Conservation (phyloP, 1,284 basidiomycete species). For the Cryptococcus floricola region DNA sequence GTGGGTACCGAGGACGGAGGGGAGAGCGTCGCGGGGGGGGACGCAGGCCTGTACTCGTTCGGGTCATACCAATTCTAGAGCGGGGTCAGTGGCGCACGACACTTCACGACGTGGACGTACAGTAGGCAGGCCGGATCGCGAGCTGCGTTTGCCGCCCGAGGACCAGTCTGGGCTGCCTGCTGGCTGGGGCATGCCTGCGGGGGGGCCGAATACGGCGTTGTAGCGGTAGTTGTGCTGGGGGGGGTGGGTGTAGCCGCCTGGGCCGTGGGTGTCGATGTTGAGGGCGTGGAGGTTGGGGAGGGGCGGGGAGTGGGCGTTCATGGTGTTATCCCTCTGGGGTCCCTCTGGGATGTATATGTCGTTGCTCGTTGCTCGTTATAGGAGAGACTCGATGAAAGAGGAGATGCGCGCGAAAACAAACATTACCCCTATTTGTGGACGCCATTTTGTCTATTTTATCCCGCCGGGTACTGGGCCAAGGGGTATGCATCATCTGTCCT, state of each 20-base stretch:
- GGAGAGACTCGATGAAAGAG: not conserved
- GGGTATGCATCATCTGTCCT: too few species aligned
- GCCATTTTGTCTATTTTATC: not conserved
- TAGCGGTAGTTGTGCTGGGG: conserved; percentile 35
- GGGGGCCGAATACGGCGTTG: conserved; percentile 44
- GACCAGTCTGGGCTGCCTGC: conserved; percentile 20
- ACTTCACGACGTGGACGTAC: conserved; percentile 20
- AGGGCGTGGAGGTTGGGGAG: conserved; percentile 40
- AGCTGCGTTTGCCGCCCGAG: conserved; percentile 37
- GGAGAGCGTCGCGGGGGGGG: conserved; percentile 37
- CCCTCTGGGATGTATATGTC: not conserved
- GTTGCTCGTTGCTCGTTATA: not conserved
- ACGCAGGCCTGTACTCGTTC: conserved; percentile 33
- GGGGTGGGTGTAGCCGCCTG: conserved; percentile 5
- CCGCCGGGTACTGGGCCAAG: not conserved
- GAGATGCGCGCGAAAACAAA: not conserved
- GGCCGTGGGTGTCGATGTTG: conserved; percentile 32
- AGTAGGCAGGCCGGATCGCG: conserved; percentile 37
- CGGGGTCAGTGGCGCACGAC: not conserved
- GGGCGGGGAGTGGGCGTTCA: conserved; percentile 31
- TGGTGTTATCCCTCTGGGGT: too few species aligned
- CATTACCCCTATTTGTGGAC: not conserved
- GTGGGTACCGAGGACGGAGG: conserved; percentile 40
- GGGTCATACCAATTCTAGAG: conserved; percentile 42
- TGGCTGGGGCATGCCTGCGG: conserved; percentile 16